Conservation (phyloP, 116 monocot genomes). For the Thalassia testudinum region DNA sequence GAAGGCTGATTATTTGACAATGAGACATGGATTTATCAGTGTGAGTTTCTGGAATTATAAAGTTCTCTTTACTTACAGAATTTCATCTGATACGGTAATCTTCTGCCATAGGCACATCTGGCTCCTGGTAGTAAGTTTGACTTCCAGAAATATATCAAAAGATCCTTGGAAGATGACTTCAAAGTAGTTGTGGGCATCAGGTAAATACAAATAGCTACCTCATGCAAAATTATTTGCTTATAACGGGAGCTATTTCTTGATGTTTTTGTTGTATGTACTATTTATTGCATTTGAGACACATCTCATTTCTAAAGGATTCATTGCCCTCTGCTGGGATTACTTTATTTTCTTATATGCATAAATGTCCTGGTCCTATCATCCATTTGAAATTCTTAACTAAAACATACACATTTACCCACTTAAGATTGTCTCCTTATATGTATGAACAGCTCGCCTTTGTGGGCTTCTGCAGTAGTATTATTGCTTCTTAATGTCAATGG, state of each 20-base stretch:
- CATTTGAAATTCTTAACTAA: too few species aligned
- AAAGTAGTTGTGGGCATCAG: constrained; percentile 78
- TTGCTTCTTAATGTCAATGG: constrained; percentile 72
- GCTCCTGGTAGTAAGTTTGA: constrained; percentile 78
- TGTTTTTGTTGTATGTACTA: too few species aligned
- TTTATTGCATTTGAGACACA: too few species aligned
- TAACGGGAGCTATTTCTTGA: too few species aligned
- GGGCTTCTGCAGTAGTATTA: constrained; percentile 59
- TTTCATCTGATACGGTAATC: background rate
- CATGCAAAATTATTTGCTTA: too few species aligned
- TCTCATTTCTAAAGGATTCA: too few species aligned
- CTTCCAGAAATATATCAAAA: constrained; percentile 84
- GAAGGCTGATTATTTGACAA: constrained; percentile 62
- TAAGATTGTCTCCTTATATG: background rate
- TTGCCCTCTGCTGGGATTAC: too few species aligned
- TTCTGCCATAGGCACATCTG: constrained; percentile 50
- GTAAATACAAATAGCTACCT: constrained; percentile 13
- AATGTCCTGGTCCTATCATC: too few species aligned
- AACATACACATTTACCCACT: too few species aligned
- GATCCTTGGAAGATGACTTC: constrained; percentile 93
- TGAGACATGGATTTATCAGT: constrained; percentile 79
- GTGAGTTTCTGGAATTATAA: constrained; percentile 25
- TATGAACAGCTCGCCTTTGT: constrained; percentile 40
- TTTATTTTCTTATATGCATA: too few species aligned
- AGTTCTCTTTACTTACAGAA: background rate